Conservation (phyloP, 306 rosid species). For the Cicer arietinum region DNA sequence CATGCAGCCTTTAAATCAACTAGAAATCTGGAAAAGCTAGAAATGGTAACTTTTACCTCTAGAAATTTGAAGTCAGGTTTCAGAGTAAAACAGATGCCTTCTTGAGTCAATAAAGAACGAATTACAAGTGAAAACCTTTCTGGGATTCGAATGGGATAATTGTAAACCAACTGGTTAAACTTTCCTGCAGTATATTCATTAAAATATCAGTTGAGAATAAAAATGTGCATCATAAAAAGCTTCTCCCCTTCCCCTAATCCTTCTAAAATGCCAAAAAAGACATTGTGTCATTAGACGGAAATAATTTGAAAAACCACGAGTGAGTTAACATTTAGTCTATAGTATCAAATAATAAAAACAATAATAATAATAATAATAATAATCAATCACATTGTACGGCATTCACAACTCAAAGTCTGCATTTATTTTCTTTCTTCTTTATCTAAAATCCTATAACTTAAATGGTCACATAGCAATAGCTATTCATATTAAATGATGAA, state of each 20-base stretch:
- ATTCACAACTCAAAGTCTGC: neutral
- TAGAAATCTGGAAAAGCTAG: constrained; percentile 32
- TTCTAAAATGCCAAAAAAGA: neutral
- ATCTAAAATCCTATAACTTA: constrained; percentile 7
- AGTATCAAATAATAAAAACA: neutral
- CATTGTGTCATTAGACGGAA: constrained; percentile 1
- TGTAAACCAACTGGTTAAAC: constrained; percentile 96
- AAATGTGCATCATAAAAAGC: constrained; percentile 11
- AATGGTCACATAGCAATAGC: constrained; percentile 33
- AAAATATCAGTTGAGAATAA: constrained; percentile 33
- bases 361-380: neutral
- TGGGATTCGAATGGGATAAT: constrained; percentile 97
- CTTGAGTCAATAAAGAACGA: constrained; percentile 96
- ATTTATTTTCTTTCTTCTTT: neutral
- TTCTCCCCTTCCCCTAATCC: neutral
- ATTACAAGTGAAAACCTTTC: constrained; percentile 98
- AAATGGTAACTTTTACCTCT: constrained; percentile 68
- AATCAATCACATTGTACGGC: neutral
- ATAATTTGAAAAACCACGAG: constrained; percentile 5
- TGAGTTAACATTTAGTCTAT: neutral
- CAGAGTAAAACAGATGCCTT: constrained; percentile 96
- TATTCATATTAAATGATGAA: constrained; percentile 30
- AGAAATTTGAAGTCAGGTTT: constrained; percentile 95
- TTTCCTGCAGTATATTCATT: constrained; percentile 66
- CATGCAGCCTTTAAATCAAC: constrained; percentile 34